A percentile compares a stretch with the other conserved stretches of the same genome.
These are phyloP conservation scores for Lactifluus piperatus DNA, from an alignment of 768 basidiomycete species.

Conservation along the genomic window DNA sequence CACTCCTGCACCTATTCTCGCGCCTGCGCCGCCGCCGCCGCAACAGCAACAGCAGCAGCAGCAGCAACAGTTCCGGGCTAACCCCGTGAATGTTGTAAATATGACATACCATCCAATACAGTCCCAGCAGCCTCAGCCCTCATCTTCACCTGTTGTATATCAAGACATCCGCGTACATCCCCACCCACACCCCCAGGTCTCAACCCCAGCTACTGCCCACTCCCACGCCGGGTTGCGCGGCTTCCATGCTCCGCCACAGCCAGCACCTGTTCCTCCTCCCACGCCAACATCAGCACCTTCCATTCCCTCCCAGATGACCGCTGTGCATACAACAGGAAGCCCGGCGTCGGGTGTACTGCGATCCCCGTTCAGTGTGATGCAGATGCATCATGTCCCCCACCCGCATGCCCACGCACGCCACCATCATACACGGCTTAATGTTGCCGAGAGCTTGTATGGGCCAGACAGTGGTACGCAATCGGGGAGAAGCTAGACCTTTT, in stretches of 20 bases:
- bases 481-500: not conserved
- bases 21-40: conserved; percentile 16
- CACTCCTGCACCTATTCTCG: conserved; percentile 1
- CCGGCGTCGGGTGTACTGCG: conserved; percentile 34
- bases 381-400: conserved; percentile 76
- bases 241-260: conserved; percentile 6
- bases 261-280: conserved; percentile 1
- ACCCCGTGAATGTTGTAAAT: conserved; percentile 8
- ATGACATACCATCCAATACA: conserved; percentile 17
- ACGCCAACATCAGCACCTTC: conserved; percentile 7
- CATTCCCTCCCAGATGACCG: not conserved
- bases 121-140: conserved; percentile 20
- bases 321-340: conserved; percentile 5
- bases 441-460: conserved; percentile 25
- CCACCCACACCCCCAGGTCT: not conserved
- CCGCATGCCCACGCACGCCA: conserved; percentile 72
- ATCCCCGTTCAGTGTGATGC: conserved; percentile 47
- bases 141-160: conserved; percentile 18
- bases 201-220: conserved; percentile 4
- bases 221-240: conserved; percentile 10
- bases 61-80: conserved; percentile 8
- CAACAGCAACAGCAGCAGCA: conserved; percentile 2
- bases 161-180: conserved; percentile 21
- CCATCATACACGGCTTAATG: conserved; percentile 47
- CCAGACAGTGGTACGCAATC: not conserved